Conservation (phyloP, 257 asterid genomes). For the Haberlea rhodopensis region DNA sequence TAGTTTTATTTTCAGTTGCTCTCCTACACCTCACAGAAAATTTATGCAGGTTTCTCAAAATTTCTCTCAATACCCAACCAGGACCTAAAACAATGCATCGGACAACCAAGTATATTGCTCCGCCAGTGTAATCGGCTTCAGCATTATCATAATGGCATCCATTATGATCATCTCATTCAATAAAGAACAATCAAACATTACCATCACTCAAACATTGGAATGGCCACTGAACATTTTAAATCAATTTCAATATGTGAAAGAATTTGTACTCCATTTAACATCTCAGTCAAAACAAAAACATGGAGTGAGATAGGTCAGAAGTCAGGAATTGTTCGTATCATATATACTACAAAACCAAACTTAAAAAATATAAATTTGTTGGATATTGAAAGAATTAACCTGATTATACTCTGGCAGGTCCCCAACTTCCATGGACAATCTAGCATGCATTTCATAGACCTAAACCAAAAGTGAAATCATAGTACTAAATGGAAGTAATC, state of each 20-base stretch:
- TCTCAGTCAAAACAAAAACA: background rate
- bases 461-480: conserved; percentile 35
- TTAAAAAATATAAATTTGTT: background rate
- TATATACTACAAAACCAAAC: background rate
- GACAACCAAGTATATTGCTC: background rate
- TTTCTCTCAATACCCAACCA: background rate
- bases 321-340: background rate
- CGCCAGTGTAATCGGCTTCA: background rate
- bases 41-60: background rate
- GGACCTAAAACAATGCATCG: background rate
- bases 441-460: conserved; percentile 99
- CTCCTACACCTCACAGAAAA: background rate
- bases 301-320: background rate
- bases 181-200: background rate
- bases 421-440: conserved; percentile 88
- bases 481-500: conserved; percentile 16
- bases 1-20: background rate
- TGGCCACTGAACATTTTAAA: background rate
- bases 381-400: conserved; percentile 45
- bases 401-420: conserved; percentile 94
- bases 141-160: background rate
- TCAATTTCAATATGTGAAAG: background rate
- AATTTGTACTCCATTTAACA: background rate
- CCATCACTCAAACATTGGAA: background rate
- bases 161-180: background rate